These are phyloP conservation scores for Wickerhamiella brachini DNA, from an alignment of 805 yeast species.

Conservation along the genomic window DNA sequence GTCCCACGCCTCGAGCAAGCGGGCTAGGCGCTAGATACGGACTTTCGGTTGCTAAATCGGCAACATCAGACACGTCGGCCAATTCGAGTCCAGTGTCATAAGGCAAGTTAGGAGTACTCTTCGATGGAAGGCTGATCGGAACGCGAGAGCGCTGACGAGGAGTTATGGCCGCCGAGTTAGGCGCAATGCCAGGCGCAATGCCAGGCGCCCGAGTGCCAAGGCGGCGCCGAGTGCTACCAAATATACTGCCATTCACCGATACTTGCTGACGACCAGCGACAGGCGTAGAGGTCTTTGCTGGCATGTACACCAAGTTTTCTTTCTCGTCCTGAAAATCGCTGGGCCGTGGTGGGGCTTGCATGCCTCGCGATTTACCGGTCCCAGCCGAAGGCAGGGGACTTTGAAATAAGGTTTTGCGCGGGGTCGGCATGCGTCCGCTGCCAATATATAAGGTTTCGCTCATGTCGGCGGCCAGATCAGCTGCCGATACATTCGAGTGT, in stretches of 20 bases:
- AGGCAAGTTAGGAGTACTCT: neutral
- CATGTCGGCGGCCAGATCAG: constrained; percentile 16
- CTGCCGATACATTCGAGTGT: neutral
- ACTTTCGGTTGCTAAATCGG: neutral
- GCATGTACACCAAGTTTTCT: neutral
- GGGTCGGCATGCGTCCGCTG: constrained; percentile 2
- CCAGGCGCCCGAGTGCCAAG: neutral
- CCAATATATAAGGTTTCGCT: constrained; percentile 26
- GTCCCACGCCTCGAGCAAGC: neutral
- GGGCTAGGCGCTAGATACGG: neutral
- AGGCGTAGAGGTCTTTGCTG: neutral
- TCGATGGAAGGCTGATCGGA: neutral
- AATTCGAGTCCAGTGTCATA: neutral
- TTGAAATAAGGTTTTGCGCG: neutral
- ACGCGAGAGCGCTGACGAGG: neutral
- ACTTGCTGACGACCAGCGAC: neutral
- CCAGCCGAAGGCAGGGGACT: neutral
- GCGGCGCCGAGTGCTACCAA: neutral
- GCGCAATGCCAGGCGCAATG: neutral
- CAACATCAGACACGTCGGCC: no score
- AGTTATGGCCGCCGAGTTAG: neutral
- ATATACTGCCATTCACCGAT: neutral
- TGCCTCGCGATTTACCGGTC: neutral
- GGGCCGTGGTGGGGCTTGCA: neutral
- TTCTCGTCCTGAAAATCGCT: neutral